Evolutionary conservation across 495 filamentous ascomycete genomes (phyloP).

Genomic region (Delitschia confertaspora): DNA sequence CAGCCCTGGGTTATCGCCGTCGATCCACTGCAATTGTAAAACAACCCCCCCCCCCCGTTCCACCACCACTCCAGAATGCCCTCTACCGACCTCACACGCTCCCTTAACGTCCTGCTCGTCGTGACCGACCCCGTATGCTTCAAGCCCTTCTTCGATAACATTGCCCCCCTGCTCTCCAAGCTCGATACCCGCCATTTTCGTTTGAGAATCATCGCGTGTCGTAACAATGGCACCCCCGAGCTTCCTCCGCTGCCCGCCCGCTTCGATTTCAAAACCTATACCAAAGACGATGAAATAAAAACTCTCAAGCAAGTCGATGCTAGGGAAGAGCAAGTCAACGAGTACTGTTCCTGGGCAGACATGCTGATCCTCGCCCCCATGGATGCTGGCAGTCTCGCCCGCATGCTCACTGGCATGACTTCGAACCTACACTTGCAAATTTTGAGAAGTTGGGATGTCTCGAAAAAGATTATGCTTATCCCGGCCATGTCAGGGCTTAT

Average conservation of each 20-base stretch:
- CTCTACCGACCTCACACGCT: conserved; percentile 9
- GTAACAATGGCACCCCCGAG: too few relatives aligned
- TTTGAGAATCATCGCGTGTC: conserved; percentile 14
- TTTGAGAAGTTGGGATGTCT: conserved; percentile 71
- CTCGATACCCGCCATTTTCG: conserved; percentile 8
- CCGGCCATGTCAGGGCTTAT: conserved; percentile 73
- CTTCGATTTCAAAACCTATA: too few relatives aligned
- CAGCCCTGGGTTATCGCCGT: too few relatives aligned
- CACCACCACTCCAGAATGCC: conserved; percentile 1
- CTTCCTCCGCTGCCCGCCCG: too few relatives aligned
- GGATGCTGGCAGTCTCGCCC: conserved; percentile 67
- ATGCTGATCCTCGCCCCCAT: conserved; percentile 75
- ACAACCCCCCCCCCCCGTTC: not conserved
- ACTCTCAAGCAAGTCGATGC: conserved; percentile 1
- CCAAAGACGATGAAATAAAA: conserved; percentile 2
- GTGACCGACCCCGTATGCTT: conserved; percentile 15
- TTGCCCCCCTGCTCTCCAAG: conserved; percentile 10
- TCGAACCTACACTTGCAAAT: conserved; percentile 66
- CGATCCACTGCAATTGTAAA: too few relatives aligned
- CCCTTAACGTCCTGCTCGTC: conserved; percentile 25
- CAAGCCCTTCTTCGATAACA: conserved; percentile 21
- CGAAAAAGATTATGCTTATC: conserved; percentile 71
- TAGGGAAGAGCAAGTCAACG: conserved; percentile 45
- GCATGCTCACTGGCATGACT: conserved; percentile 72
- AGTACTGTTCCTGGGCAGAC: conserved; percentile 80